Base-by-base conservation (phyloP, 169 alveolate genomes). In the Plasmodium adleri region DNA sequence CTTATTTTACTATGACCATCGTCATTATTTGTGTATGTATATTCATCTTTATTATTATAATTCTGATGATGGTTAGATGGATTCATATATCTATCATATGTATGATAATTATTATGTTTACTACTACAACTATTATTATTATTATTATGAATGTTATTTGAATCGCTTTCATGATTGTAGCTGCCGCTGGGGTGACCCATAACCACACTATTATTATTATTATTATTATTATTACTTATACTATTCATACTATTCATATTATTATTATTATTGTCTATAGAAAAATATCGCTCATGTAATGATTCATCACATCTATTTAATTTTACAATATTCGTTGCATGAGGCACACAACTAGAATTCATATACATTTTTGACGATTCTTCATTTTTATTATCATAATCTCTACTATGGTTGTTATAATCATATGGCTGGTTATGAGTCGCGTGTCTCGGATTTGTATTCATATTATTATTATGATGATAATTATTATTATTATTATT, bases 271-370 rank as follows among this genome's bases (percentile, higher is more conserved):
- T 17, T 58, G 20, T 60, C 70, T n/a, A 17, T 8, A 7, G 28
- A 10, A 3, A 43, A 56, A 73, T 43, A 73, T 22, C 86, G 24
- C 2, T 56, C 86, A 12, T 73, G 32, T 73, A 47, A 43, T 13
- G 58, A 32, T 45, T 56, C 86, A 0, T 73, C 86, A 43, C 49
- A 54, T 13, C 50, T 54, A 54, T 32, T 73, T 24, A 73, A 1
- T 43, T 73, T 73, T 22, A 59, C 39, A 20, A 50, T 12, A 6
- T 22, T 63, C 1, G 47, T 62, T 1, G 9, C 9, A 50, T 47
- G 32, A 22, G 47, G 20, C 7, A 13, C 3, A 62, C 26, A 24
- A 7, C 32, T 75, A n/a, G 58, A 43, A 15, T 56, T 70, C 12
- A 0, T 32, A 22, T 17, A 13, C 64, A 59, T 15, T 17, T 43